Base-by-base conservation (phyloP, 169 alveolate species). In the Cryptosporidium canis region DNA sequence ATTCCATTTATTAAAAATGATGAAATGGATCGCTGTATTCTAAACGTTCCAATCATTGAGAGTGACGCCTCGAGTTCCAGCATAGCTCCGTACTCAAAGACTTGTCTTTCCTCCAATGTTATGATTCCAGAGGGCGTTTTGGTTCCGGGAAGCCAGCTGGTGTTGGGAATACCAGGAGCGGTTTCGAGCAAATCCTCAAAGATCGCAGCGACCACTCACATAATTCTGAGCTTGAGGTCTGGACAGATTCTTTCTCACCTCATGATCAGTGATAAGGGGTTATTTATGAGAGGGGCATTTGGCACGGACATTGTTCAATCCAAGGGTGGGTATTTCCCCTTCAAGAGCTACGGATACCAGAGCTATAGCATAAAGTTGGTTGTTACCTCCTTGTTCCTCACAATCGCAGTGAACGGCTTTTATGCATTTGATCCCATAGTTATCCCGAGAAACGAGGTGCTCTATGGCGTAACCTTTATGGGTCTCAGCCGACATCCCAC, bases 271-370 rank as follows among this genome's bases (percentile, higher is more conserved):
- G 87, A 77, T 31, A 77, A 58, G 18, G 87, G 87, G 0, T 3
- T 77, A 5, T 77, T 58, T 41, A 29, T 77, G 4, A 77, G 27
- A 44, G 61, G 72, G 1, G 33, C 33, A 14, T 37, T 11, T 2
- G 87, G 87, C 0, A 77, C 70, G 39, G 77, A 77, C n/a, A 55
- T 77, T n/a, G 21, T 58, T 4, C 77, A 58, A 44, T 55, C 87
- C 3, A 77, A 61, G 31, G 87, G 87, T 16, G 87, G 87, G 8
- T 77, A 77, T 44, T 58, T 58, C 33, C 87, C 87, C 14, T 41
- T 77, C 9, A 11, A 56, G 3, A 77, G 47, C 43, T 77, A 41
- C 44, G 87, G 87, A 35, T 58, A 58, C 45, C 87, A 77, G 47
- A 55, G 77, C n/a, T 55, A 29, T 44, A 3, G 47, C 12, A 58